A percentile compares a stretch with the other conserved stretches of the same genome.
Conservation (phyloP, 768 basidiomycete genomes). For the Leccinum aurantiacum region DNA sequence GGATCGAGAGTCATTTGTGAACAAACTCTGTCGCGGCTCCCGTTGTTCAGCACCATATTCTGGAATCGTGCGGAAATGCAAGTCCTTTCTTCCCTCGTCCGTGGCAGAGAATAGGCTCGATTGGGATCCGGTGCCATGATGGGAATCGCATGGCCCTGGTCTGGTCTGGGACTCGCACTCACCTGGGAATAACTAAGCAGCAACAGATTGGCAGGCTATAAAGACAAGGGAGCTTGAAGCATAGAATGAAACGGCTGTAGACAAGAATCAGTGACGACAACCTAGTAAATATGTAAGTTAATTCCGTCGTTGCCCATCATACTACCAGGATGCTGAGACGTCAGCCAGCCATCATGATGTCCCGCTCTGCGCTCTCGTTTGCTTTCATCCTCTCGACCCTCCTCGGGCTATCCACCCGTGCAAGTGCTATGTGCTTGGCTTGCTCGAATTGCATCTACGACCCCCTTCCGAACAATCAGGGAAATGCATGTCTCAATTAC, state of each 20-base stretch:
- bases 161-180: not conserved
- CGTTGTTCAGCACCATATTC: too few relatives aligned
- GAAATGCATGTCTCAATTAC: too few relatives aligned
- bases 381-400: too few relatives aligned
- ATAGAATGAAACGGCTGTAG: not conserved
- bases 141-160: too few relatives aligned
- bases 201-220: not conserved
- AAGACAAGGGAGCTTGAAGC: not conserved
- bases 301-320: not conserved
- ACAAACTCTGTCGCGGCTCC: too few relatives aligned
- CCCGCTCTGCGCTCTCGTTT: too few relatives aligned
- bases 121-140: not conserved
- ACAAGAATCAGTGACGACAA: too few relatives aligned
- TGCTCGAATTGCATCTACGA: constrained; percentile 3
- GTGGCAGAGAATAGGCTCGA: not conserved
- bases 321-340: too few relatives aligned
- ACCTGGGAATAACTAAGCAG: not conserved
- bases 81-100: too few relatives aligned
- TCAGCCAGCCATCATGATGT: not conserved
- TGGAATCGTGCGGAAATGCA: too few relatives aligned
- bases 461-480: not conserved
- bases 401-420: not conserved
- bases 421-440: not conserved
- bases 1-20: too few relatives aligned
- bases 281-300: not conserved